These are phyloP conservation scores for Eucalyptus paniculata DNA, from an alignment of 345 rosid species.

Conservation along the genomic window DNA sequence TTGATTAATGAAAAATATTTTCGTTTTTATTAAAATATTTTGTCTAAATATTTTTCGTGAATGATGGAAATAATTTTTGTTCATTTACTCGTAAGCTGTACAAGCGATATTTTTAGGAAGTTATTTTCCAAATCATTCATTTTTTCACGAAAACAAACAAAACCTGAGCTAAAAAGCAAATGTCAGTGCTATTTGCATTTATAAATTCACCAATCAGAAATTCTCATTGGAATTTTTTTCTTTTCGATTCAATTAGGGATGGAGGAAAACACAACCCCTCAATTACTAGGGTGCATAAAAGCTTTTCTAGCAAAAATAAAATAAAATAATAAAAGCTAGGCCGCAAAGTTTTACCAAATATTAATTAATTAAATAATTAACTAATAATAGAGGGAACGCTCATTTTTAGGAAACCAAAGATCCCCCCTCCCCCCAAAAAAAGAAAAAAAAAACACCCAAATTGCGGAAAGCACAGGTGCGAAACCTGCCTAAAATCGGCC, in stretches of 20 bases:
- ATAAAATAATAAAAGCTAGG: not conserved
- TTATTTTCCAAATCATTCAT: too few species aligned
- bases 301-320: not conserved
- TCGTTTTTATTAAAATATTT: too few species aligned
- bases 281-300: not conserved
- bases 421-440: rapidly evolving
- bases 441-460: not conserved
- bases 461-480: not conserved
- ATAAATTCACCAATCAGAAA: not conserved
- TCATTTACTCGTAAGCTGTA: not conserved
- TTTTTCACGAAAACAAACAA: too few species aligned
- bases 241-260: not conserved
- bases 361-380: not conserved
- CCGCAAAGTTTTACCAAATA: not conserved
- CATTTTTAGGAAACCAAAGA: not conserved
- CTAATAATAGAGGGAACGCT: not conserved
- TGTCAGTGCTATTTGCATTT: not conserved
- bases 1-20: too few species aligned
- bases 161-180: not conserved
- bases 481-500: not conserved
- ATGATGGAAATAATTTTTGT: not conserved
- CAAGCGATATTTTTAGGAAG: not conserved
- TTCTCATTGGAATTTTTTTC: not conserved
- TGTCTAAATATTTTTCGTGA: too few species aligned
- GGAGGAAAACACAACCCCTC: not conserved